These are phyloP conservation scores for Oleoguttula mirabilis DNA, from an alignment of 495 filamentous ascomycete species.

Conservation along the genomic window DNA sequence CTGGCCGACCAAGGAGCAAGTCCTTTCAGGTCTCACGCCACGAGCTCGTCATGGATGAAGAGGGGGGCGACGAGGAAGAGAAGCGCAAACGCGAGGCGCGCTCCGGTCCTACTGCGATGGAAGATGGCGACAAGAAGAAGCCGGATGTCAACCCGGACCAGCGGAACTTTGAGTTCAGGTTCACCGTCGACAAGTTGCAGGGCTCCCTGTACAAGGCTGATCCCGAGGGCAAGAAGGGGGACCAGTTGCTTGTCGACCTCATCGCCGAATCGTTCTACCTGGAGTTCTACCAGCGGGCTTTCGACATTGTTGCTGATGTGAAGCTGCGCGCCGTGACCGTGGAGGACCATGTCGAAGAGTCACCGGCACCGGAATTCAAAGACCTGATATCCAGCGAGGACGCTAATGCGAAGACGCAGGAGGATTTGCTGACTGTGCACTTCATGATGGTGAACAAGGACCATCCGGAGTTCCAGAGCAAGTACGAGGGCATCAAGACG, in stretches of 20 bases:
- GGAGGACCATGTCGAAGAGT: slow-evolving; percentile 86
- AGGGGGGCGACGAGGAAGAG: slow-evolving; percentile 48
- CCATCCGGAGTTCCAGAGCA: slow-evolving; percentile 82
- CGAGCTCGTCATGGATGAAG: slow-evolving; percentile 65
- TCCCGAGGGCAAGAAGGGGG: slow-evolving; percentile 59
- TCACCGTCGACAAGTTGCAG: slow-evolving; percentile 82
- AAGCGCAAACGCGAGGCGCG: slow-evolving; percentile 36
- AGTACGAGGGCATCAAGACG: slow-evolving; percentile 84
- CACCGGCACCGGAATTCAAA: slow-evolving; percentile 86
- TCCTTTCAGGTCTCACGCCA: slow-evolving; percentile 53
- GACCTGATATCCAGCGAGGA: slow-evolving; percentile 86
- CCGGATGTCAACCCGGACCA: slow-evolving; percentile 61
- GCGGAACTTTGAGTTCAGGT: slow-evolving; percentile 87
- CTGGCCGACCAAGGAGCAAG: slow-evolving; percentile 39
- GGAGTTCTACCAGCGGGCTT: slow-evolving; percentile 75
- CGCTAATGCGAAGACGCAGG: slow-evolving; percentile 52
- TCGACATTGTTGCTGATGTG: slow-evolving; percentile 84
- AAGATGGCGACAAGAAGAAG: slow-evolving; percentile 42
- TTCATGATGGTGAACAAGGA: slow-evolving; percentile 80
- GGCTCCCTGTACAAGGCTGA: slow-evolving; percentile 85
- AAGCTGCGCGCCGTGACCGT: slow-evolving; percentile 76
- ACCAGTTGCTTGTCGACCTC: slow-evolving; percentile 77
- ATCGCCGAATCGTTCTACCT: slow-evolving; percentile 82
- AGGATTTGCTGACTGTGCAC: slow-evolving; percentile 77
- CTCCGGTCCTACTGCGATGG: slow-evolving; percentile 27